Evolutionary conservation across 495 filamentous ascomycete genomes (phyloP).

Genomic region (Hypoxylon cercidicola): DNA sequence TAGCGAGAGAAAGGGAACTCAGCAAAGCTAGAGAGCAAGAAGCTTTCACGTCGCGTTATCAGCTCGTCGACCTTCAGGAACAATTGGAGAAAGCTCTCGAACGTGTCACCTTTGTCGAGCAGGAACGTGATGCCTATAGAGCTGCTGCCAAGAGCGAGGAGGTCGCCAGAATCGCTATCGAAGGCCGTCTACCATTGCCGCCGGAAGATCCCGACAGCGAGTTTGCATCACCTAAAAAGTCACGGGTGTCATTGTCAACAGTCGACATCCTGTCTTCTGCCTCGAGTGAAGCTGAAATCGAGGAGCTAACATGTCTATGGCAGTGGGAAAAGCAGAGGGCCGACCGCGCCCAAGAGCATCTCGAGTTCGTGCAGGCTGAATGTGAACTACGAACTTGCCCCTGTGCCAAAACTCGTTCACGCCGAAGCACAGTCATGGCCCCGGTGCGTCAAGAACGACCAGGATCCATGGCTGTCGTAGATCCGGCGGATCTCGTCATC

Average conservation of each 20-base stretch:
- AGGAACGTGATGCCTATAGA: slow-evolving; percentile 74
- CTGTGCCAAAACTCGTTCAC: slow-evolving; percentile 54
- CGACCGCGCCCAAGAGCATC: slow-evolving; percentile 72
- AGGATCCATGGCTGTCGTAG: slow-evolving; percentile 45
- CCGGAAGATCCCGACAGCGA: slow-evolving; percentile 54
- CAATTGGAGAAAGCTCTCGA: slow-evolving; percentile 73
- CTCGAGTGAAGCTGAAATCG: slow-evolving; percentile 61
- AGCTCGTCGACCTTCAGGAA: slow-evolving; percentile 77
- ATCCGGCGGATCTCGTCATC: slow-evolving; percentile 56
- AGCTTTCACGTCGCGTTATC: slow-evolving; percentile 77
- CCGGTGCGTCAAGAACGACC: slow-evolving; percentile 46
- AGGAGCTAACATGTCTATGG: slow-evolving; percentile 69
- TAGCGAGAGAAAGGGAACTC: slow-evolving; percentile 60
- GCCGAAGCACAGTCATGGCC: slow-evolving; percentile 30
- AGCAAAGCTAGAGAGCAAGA: slow-evolving; percentile 74
- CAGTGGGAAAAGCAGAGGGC: slow-evolving; percentile 72
- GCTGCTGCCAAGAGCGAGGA: slow-evolving; percentile 67
- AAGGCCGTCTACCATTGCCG: slow-evolving; percentile 71
- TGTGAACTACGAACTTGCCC: slow-evolving; percentile 79
- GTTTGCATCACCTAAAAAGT: slow-evolving; percentile 58
- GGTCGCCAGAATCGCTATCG: slow-evolving; percentile 68
- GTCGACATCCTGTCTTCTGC: slow-evolving; percentile 56
- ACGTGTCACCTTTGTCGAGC: slow-evolving; percentile 71
- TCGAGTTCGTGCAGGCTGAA: slow-evolving; percentile 85
- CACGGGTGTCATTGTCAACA: slow-evolving; percentile 49